Conservation (phyloP, 2,329 filamentous ascomycete genomes). For the Diaporthe destruens region DNA sequence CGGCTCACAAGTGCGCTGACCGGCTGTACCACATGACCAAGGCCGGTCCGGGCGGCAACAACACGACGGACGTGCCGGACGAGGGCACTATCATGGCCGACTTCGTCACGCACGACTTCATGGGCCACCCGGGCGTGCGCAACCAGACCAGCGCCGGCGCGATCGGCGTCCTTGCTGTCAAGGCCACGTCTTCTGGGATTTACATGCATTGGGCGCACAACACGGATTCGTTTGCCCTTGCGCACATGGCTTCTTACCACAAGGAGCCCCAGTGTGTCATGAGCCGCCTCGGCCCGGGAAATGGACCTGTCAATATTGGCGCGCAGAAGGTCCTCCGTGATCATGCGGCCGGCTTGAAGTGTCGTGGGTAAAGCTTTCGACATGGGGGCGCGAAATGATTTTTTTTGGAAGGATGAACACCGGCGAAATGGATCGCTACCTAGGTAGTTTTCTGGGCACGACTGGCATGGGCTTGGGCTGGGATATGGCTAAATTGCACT, state of each 20-base stretch:
- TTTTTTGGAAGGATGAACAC: too few species aligned
- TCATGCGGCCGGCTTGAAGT: background rate
- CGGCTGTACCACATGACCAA: conserved; percentile 80
- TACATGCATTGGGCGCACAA: conserved; percentile 97
- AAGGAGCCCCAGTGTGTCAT: conserved; percentile 83
- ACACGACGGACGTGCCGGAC: conserved; percentile 73
- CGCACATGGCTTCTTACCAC: conserved; percentile 88
- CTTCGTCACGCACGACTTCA: conserved; percentile 91
- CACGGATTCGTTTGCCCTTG: conserved; percentile 88
- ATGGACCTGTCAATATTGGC: conserved; percentile 62
- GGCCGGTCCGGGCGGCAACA: conserved; percentile 70
- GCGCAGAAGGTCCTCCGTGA: conserved; percentile 60
- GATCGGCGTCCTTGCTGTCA: conserved; percentile 91
- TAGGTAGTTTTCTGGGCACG: too few species aligned
- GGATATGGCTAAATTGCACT: background rate
- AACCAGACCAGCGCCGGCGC: conserved; percentile 85
- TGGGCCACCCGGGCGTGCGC: conserved; percentile 87
- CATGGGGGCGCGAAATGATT: background rate
- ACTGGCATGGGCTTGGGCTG: background rate
- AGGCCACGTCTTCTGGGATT: conserved; percentile 81
- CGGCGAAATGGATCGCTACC: too few species aligned
- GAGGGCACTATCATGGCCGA: conserved; percentile 80
- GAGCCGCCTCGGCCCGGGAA: conserved; percentile 76
- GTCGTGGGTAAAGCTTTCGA: background rate
- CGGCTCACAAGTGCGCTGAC: conserved; percentile 87